Evolutionary conservation across 2,329 filamentous ascomycete genomes (phyloP), one percentile per base, ranked within the genome.

Genomic region (Cladosporium austrohemisphaericum): DNA sequence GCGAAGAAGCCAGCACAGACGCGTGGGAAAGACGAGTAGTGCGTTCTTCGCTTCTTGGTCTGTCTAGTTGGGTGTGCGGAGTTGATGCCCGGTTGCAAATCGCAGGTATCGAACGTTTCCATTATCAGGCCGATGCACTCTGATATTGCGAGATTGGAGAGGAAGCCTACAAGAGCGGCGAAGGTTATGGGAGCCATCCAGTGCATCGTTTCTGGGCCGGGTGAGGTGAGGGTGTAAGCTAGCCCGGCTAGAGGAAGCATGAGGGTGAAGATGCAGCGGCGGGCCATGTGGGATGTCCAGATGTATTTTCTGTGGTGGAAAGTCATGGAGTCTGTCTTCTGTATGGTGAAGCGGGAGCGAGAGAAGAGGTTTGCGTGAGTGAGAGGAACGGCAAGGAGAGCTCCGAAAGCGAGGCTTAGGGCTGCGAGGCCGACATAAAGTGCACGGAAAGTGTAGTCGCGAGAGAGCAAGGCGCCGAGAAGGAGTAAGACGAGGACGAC

Each of bases 51-150:
- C 26, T 71, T 63, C 14, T 68, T 63, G 23, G 70, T 68, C 4
- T 49, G 36, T n/a, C 8, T 19, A 18, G 68, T 65, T 11, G 69
- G 66, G 57, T 76, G 74, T 20, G 59, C 63, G 22, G 70, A 74
- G 49, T 78, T 85, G 73, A 85, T 84, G 9, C 84, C 83, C 2
- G 84, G 81, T 57, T 86, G 85, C 3, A 91, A 73, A 64, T 91
- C 87, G 32, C 84, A 88, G n/a, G 83, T 86, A 63, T 91, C 87
- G 64, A 85, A 91, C 0, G 83, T 84, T 62, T 90, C 86, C 86
- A 91, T 90, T 62, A 90, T 78, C 25, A 91, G 70, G 1, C 86
- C 85, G 55, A 85, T 80, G 65, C 86, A 89, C 66, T 91, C 86
- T 2, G 86, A 80, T 37, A 88, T 82, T 1, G 85, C 86, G 8